Evolutionary conservation across 2,329 filamentous ascomycete genomes (phyloP).

Genomic region (Pseudocercospora pini-densiflorae): DNA sequence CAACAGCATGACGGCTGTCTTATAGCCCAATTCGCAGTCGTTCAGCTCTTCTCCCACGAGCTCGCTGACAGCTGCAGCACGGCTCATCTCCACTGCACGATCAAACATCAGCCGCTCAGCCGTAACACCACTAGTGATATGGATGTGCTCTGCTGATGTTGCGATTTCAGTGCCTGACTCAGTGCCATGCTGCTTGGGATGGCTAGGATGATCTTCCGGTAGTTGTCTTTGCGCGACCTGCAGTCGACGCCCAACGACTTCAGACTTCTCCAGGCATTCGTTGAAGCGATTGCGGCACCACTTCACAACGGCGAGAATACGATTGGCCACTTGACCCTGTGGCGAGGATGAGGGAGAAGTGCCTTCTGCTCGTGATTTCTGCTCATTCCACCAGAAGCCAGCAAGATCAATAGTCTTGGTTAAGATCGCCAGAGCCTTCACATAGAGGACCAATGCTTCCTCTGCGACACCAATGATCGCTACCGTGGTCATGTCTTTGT

Average conservation of each 20-base stretch:
- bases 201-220: constrained; percentile 81
- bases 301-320: constrained; percentile 92
- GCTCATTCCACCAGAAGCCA: constrained; percentile 77
- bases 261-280: constrained; percentile 94
- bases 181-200: constrained; percentile 75
- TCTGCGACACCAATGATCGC: constrained; percentile 87
- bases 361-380: constrained; percentile 57
- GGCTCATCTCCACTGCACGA: constrained; percentile 94
- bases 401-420: constrained; percentile 97
- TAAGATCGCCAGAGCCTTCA: constrained; percentile 88
- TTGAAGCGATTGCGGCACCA: constrained; percentile 96
- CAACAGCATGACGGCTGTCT: constrained; percentile 91
- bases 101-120: constrained; percentile 99
- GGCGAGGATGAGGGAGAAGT: constrained; percentile 40
- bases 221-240: constrained; percentile 83
- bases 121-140: constrained; percentile 84
- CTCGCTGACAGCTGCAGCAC: constrained; percentile 91
- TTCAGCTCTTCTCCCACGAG: constrained; percentile 86
- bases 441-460: constrained; percentile 92
- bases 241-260: constrained; percentile 87
- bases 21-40: constrained; percentile 90
- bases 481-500: constrained; percentile 80
- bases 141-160: constrained; percentile 76
- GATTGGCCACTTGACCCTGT: constrained; percentile 40
- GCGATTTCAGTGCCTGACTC: constrained; percentile 58